phyloP scores from a whole-genome alignment of 108 stramenopile species.

The Cyclostephanos tholiformis region DNA sequence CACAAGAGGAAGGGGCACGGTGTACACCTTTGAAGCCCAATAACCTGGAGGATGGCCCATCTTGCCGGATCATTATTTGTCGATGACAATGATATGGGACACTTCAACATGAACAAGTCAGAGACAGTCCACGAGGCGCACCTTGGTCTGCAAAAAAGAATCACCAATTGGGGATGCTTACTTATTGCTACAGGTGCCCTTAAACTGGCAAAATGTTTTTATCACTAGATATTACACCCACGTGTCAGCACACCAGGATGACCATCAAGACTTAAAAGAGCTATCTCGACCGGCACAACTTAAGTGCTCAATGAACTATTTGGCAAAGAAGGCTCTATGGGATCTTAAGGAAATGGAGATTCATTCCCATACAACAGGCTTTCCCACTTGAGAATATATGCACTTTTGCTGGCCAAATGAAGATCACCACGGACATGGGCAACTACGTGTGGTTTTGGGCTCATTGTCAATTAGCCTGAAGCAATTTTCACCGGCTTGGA shows the following conservation, averaged over 20 bases:
- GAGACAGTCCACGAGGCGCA: not conserved
- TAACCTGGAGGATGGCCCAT: not conserved
- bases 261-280: not conserved
- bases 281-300: constrained; percentile 7
- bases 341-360: not conserved
- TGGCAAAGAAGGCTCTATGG: constrained; percentile 9
- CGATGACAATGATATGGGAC: not conserved
- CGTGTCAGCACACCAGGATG: constrained; percentile 33
- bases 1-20: constrained; percentile 2
- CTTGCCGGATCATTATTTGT: not conserved
- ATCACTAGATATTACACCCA: not conserved
- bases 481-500: not conserved
- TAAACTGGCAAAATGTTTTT: constrained; percentile 16
- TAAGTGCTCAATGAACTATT: not conserved
- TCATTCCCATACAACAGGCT: constrained; percentile 1
- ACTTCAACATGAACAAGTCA: not conserved
- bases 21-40: not conserved
- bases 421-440: constrained; percentile 18
- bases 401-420: constrained; percentile 1
- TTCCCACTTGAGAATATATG: constrained; percentile 24
- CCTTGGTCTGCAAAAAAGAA: not conserved
- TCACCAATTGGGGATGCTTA: constrained; percentile 8
- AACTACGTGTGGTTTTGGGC: constrained; percentile 4
- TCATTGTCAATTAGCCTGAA: not conserved
- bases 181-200: constrained; percentile 17